Evolutionary conservation across 441 rosid species (phyloP).

Genomic region (Syzygium syzygioides): DNA sequence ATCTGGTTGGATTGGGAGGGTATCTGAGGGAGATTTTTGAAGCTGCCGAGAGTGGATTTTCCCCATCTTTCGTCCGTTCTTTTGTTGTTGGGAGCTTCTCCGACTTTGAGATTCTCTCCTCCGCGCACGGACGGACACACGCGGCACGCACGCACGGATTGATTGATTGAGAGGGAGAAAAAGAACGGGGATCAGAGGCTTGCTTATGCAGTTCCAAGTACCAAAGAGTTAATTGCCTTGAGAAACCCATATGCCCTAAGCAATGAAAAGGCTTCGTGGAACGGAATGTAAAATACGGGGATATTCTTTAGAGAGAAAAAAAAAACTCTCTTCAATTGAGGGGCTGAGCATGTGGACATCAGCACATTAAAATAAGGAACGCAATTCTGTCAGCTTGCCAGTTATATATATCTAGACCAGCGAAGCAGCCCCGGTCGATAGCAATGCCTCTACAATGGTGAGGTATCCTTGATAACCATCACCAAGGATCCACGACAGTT

Average conservation of each 20-base stretch:
- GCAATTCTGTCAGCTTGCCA: too few relatives aligned
- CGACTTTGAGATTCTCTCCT: constrained; percentile 23
- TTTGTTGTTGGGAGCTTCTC: constrained; percentile 39
- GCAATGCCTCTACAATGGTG: too few relatives aligned
- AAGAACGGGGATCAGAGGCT: background rate
- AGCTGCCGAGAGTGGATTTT: background rate
- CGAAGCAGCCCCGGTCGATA: too few relatives aligned
- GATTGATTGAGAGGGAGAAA: background rate
- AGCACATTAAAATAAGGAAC: too few relatives aligned
- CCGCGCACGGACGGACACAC: background rate
- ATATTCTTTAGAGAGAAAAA: too few relatives aligned
- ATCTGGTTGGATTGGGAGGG: constrained; percentile 22
- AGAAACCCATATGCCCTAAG: background rate
- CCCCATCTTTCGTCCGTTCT: constrained; percentile 14
- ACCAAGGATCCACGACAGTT: background rate
- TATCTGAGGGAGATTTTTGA: constrained; percentile 19
- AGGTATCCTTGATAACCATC: too few relatives aligned
- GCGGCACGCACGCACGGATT: background rate
- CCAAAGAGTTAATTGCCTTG: background rate
- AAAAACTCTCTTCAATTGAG: too few relatives aligned
- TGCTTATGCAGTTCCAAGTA: constrained; percentile 1
- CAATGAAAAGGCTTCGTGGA: too few relatives aligned
- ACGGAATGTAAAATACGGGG: too few relatives aligned
- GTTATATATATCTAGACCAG: too few relatives aligned
- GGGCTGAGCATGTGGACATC: rapidly evolving